Percentiles rank a stretch among this genome's conserved stretches.
phyloP scores from a whole-genome alignment of 2,329 filamentous ascomycete species.

The Hypocrella siamensis region DNA sequence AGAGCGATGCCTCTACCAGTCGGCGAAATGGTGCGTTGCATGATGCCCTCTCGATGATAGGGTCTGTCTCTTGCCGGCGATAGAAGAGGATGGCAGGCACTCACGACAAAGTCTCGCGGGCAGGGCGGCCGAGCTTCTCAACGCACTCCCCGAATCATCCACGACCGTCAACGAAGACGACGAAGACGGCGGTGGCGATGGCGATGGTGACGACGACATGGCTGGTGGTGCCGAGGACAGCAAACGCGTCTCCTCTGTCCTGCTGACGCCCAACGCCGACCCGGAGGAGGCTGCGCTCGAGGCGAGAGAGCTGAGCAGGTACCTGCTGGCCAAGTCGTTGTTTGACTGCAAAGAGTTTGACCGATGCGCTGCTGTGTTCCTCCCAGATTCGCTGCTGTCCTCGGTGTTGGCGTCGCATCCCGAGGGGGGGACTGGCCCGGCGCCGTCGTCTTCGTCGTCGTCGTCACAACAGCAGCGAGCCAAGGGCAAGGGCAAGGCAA shows the following conservation, averaged over 20 bases:
- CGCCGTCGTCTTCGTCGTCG: too few species aligned
- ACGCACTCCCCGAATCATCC: conserved; percentile 57
- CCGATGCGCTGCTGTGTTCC: conserved; percentile 76
- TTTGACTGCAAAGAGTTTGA: conserved; percentile 95
- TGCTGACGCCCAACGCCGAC: conserved; percentile 46
- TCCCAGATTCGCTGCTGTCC: conserved; percentile 65
- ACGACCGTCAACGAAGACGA: too few species aligned
- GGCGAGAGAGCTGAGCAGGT: conserved; percentile 63
- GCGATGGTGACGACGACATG: conserved; percentile 33
- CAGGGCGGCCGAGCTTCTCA: conserved; percentile 89
- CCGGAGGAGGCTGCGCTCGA: conserved; percentile 62
- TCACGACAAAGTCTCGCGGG: conserved; percentile 4
- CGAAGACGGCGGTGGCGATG: conserved; percentile 39
- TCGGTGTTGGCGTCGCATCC: conserved; percentile 43
- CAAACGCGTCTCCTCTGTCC: conserved; percentile 28
- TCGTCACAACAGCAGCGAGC: too few species aligned
- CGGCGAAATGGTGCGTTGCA: conserved; percentile 67
- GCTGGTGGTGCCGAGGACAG: conserved; percentile 9
- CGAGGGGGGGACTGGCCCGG: conserved; percentile 17
- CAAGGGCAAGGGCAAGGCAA: conserved; percentile 41
- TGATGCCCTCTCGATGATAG: neutral
- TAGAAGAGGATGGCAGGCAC: neutral
- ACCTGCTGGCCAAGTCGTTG: conserved; percentile 79
- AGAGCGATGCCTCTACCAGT: conserved; percentile 88
- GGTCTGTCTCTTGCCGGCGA: neutral